These are phyloP conservation scores for Monosporascus cannonballus DNA, from an alignment of 2,329 filamentous ascomycete genomes.

Conservation along the genomic window DNA sequence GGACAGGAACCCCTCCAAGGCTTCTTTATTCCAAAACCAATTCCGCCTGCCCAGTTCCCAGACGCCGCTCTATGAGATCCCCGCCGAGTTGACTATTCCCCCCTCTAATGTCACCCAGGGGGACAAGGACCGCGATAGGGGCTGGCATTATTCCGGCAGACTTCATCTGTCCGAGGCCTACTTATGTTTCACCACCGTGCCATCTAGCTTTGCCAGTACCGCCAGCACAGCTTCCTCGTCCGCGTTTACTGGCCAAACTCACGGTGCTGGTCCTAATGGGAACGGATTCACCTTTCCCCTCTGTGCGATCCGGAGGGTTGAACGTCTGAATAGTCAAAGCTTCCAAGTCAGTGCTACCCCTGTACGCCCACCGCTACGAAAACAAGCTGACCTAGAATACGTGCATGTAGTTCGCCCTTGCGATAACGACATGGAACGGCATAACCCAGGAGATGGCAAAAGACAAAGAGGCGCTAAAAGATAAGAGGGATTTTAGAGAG, in stretches of 20 bases:
- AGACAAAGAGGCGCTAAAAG: conserved; percentile 34
- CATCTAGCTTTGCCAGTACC: conserved; percentile 76
- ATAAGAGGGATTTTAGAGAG: conserved; percentile 45
- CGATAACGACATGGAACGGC: conserved; percentile 92
- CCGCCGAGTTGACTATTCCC: conserved; percentile 86
- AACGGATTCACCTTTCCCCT: conserved; percentile 95
- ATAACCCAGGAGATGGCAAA: conserved; percentile 46
- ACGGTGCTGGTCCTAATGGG: conserved; percentile 84
- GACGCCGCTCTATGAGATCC: conserved; percentile 92
- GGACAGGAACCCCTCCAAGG: conserved; percentile 81
- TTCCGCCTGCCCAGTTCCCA: conserved; percentile 92
- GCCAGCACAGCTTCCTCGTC: conserved; percentile 76
- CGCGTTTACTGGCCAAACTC: conserved; percentile 85
- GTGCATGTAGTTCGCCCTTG: conserved; percentile 67
- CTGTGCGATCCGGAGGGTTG: conserved; percentile 84
- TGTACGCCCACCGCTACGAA: background rate
- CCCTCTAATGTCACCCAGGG: conserved; percentile 63
- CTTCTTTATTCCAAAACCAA: conserved; percentile 88
- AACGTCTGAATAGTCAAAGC: conserved; percentile 86
- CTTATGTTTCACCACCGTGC: conserved; percentile 93
- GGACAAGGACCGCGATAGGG: conserved; percentile 64
- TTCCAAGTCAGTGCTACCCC: conserved; percentile 51
- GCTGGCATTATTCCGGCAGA: conserved; percentile 86
- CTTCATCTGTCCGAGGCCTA: conserved; percentile 91
- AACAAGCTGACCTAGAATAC: conserved; percentile 11